A percentile compares a stretch with the other conserved stretches of the same genome.
phyloP scores from a whole-genome alignment of 768 basidiomycete species.

The Crucibulum laeve region DNA sequence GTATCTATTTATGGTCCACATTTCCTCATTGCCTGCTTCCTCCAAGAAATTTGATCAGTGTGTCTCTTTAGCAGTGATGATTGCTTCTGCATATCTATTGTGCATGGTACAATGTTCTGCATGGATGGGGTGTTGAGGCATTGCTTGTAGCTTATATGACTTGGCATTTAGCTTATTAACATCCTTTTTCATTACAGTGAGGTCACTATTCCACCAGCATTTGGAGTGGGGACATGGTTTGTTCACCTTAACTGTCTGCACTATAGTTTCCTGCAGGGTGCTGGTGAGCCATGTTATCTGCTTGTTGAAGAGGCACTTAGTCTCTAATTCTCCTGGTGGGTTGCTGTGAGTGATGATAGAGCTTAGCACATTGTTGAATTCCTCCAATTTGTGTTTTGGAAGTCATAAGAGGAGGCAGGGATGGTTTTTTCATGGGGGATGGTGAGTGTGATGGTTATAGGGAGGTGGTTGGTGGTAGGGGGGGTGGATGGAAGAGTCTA shows the following conservation, averaged over 20 bases:
- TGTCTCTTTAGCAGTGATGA: constrained; percentile 13
- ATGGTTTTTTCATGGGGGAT: constrained; percentile 1
- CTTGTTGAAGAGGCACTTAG: background rate
- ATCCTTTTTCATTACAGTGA: constrained; percentile 11
- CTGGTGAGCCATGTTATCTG: background rate
- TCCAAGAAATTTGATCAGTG: constrained; percentile 23
- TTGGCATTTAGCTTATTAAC: constrained; percentile 9
- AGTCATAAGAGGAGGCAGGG: background rate
- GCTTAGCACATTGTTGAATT: too few relatives aligned
- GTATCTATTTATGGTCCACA: constrained; percentile 19
- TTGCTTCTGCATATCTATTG: constrained; percentile 10
- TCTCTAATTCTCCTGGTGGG: background rate
- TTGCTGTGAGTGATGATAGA: too few relatives aligned
- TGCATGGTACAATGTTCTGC: constrained; percentile 4
- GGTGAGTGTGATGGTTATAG: constrained; percentile 25
- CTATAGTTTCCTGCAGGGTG: background rate
- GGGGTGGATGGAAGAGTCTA: constrained; percentile 9
- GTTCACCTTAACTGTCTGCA: background rate
- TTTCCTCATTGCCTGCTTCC: background rate
- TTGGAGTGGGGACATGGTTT: constrained; percentile 5
- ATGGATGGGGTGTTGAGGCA: constrained; percentile 17
- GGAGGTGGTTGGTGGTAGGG: constrained; percentile 35
- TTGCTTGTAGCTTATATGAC: constrained; percentile 1
- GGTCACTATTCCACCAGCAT: constrained; percentile 7
- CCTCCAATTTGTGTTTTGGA: background rate